Evolutionary conservation across 768 basidiomycete genomes (phyloP).

Genomic region (Dentipellis fragilis): DNA sequence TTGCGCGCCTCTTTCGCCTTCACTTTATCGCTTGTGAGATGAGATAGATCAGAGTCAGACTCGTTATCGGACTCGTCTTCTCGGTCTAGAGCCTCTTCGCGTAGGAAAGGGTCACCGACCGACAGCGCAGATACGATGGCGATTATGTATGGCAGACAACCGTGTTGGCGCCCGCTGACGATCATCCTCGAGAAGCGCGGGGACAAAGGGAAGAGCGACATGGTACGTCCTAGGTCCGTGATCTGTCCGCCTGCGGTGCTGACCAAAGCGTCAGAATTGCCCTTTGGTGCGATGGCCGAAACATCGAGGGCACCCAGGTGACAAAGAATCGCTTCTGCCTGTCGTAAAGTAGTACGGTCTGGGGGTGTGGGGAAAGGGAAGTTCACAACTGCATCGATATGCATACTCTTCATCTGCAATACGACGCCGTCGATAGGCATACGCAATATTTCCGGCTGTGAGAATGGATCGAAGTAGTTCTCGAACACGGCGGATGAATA

Average conservation of each 20-base stretch:
- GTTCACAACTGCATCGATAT: slow-evolving; percentile 91
- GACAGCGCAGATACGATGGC: slow-evolving; percentile 84
- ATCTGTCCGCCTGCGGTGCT: slow-evolving; percentile 47
- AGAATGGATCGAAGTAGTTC: slow-evolving; percentile 81
- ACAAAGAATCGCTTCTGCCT: slow-evolving; percentile 73
- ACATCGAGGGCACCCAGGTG: slow-evolving; percentile 74
- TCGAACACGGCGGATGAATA: slow-evolving; percentile 95
- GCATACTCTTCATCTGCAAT: slow-evolving; percentile 98
- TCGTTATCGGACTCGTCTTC: slow-evolving; percentile 32
- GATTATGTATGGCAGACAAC: slow-evolving; percentile 86
- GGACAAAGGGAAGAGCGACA: slow-evolving; percentile 90
- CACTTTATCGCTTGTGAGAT: slow-evolving; percentile 36
- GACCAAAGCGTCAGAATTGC: slow-evolving; percentile 7
- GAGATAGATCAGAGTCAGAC: slow-evolving; percentile 25
- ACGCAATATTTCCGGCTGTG: slow-evolving; percentile 85
- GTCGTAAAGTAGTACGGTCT: slow-evolving; percentile 59
- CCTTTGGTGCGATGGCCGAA: slow-evolving; percentile 10
- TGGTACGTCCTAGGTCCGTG: slow-evolving; percentile 82
- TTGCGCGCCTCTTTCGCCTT: slow-evolving; percentile 50
- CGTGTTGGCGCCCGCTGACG: slow-evolving; percentile 76
- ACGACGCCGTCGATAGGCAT: slow-evolving; percentile 97
- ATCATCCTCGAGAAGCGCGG: slow-evolving; percentile 96
- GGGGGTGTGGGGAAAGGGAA: slow-evolving; percentile 99
- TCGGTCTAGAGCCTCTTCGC: slow-evolving; percentile 56
- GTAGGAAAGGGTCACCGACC: slow-evolving; percentile 92